Conservation (phyloP, 345 rosid species). For the Brassica cretica region DNA sequence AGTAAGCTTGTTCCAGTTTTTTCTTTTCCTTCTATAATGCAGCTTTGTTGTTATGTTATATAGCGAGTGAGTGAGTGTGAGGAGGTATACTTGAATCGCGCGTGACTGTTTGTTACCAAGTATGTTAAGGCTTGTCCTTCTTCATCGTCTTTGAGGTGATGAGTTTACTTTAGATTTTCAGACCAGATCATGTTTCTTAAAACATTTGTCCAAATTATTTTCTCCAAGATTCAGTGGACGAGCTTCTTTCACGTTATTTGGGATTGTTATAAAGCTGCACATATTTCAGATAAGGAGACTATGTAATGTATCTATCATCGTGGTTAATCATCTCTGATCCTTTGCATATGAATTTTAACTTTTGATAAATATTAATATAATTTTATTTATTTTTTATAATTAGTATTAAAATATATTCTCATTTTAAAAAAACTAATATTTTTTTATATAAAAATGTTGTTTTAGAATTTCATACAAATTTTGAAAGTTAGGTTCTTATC, state of each 20-base stretch:
- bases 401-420: no score
- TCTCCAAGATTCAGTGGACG: neutral
- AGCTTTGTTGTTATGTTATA: constrained; percentile 24
- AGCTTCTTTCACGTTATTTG: neutral
- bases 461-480: no score
- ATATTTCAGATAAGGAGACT: no score
- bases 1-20: constrained; percentile 21
- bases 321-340: no score
- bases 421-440: no score
- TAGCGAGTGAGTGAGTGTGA: constrained; percentile 15
- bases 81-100: neutral
- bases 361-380: no score
- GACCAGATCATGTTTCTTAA: neutral
- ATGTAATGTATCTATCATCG: no score
- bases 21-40: neutral
- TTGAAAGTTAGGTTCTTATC: no score
- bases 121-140: constrained; percentile 16
- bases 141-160: constrained; percentile 7
- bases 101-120: constrained; percentile 25
- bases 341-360: no score
- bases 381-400: no score
- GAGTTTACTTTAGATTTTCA: constrained; percentile 15
- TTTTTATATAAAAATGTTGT: no score
- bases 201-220: neutral
- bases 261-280: no score